Conservation (phyloP, 2,329 filamentous ascomycete genomes). For the Celoporthe dispersa region DNA sequence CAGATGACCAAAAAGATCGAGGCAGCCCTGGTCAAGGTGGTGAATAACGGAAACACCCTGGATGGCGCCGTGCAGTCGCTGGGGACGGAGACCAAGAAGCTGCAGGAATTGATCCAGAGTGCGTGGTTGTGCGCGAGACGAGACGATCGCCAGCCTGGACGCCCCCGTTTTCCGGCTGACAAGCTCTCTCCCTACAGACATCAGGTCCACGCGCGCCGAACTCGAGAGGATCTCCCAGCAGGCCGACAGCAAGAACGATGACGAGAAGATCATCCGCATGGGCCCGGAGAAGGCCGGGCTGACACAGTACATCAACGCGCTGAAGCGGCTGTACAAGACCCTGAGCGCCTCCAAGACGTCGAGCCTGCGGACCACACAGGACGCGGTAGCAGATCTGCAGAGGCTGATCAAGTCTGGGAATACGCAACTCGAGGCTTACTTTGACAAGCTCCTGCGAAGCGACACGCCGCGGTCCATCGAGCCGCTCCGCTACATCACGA, state of each 20-base stretch:
- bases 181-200: constrained; percentile 57
- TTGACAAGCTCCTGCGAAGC: constrained; percentile 73
- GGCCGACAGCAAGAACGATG: constrained; percentile 87
- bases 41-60: constrained; percentile 87
- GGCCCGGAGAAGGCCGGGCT: constrained; percentile 85
- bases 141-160: not conserved
- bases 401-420: constrained; percentile 79
- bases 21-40: constrained; percentile 79
- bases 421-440: constrained; percentile 81
- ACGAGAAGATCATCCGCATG: constrained; percentile 87
- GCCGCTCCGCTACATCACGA: constrained; percentile 90
- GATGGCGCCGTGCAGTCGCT: constrained; percentile 91
- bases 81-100: constrained; percentile 85
- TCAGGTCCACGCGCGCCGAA: constrained; percentile 81
- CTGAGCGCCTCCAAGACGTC: constrained; percentile 82
- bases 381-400: constrained; percentile 80
- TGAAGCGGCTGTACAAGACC: constrained; percentile 88
- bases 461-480: constrained; percentile 84
- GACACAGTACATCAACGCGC: constrained; percentile 82
- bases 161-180: constrained; percentile 10
- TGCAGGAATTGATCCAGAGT: constrained; percentile 88
- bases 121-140: constrained; percentile 36
- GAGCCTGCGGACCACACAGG: constrained; percentile 91
- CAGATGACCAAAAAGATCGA: constrained; percentile 95
- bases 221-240: constrained; percentile 90